Evolutionary conservation across 78 protist genomes (phyloP).

Genomic region (Dictyostelium capitatum): DNA sequence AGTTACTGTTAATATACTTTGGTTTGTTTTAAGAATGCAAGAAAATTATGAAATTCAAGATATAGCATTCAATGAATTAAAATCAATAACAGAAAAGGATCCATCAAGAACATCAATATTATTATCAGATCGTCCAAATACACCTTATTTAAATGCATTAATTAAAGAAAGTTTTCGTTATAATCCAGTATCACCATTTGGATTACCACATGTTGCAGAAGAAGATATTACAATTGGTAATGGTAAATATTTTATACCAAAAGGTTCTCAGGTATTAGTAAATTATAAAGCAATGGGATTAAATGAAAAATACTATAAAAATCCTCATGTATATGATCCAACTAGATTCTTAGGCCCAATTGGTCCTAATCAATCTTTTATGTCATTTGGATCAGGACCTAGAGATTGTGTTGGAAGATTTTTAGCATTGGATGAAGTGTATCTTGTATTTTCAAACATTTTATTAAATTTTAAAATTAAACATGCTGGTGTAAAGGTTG

Average conservation of each 20-base stretch:
- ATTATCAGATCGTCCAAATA: neutral
- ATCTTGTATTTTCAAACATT: neutral
- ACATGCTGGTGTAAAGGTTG: neutral
- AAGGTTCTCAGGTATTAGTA: neutral
- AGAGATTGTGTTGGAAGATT: slow-evolving; percentile 15
- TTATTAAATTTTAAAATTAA: too few species aligned
- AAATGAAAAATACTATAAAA: neutral
- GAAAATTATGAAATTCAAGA: slow-evolving; percentile 46
- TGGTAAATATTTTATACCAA: slow-evolving; percentile 35
- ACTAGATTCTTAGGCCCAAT: neutral
- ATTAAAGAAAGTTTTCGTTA: neutral
- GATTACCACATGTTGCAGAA: neutral
- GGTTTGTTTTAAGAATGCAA: slow-evolving; percentile 8
- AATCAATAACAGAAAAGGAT: neutral
- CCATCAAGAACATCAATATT: neutral
- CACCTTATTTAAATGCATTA: neutral
- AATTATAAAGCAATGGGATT: neutral
- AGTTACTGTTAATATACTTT: neutral
- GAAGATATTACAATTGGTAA: neutral
- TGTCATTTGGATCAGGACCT: neutral
- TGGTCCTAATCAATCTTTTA: neutral
- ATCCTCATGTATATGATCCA: slow-evolving; percentile 10
- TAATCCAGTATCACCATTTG: neutral
- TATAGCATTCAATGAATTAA: neutral
- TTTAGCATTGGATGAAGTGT: neutral